Evolutionary conservation across 208 protist species (phyloP), one percentile per base, ranked within the genome.

Genomic region (Vickermania spadyakhi): DNA sequence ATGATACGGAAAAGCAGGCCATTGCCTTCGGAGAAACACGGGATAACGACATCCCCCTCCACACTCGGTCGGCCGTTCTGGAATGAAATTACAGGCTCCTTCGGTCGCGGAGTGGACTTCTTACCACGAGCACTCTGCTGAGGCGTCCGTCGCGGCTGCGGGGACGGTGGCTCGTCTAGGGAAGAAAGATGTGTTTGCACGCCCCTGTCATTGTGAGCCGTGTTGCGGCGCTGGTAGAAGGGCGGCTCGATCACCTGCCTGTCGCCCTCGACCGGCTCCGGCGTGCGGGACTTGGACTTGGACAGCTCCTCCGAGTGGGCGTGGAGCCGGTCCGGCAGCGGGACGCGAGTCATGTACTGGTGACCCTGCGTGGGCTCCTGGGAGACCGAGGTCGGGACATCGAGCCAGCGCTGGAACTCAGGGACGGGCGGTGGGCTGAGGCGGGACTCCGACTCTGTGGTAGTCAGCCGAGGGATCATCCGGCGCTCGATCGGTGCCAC

Each of bases 1-100:
- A 73, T 62, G 42, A 77, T 67, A 1, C 71, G 65, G 55, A 73
- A 77, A 7, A 77, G 62, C 23, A 77, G 66, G 7, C 71, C 72
- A 45, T 73, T 71, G 23, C 64, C 72, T 31, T 73, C 59, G 31
- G 64, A 53, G 59, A 69, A 78, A 3, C 62, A 55, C 21, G 51
- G 51, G 13, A 27, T 22, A 23, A 55, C 26, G 51, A 27, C 13
- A 22, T 55, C 51, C 7, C 51, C 51, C 11, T 7, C 7, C 51
- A 26, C 25, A 5, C n/a, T 55, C 5, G 51, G 51, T 7, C 51
- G 51, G 51, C 51, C 51, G 51, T 55, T 11, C 13, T 28, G 11
- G 51, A 55, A 55, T 18, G 11, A 18, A 45, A 45, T 45, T 18
- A 18, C 11, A 7, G 36, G 36, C 36, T 45, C 36, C 36, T 7